phyloP scores from a whole-genome alignment of 2,329 filamentous ascomycete species.

The Dendrostoma leiphaemia region DNA sequence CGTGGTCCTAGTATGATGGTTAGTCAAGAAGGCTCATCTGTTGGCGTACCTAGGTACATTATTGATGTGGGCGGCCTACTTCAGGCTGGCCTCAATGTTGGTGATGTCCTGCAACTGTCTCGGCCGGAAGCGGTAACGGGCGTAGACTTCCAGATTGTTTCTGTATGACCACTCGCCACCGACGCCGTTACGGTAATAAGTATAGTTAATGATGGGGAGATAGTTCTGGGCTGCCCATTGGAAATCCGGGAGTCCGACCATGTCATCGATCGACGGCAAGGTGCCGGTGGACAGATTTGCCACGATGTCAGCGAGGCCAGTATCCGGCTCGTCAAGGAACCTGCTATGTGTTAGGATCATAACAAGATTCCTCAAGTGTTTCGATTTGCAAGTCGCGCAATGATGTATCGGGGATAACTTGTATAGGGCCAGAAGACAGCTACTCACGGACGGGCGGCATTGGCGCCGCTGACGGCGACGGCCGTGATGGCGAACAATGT shows the following conservation, averaged over 20 bases:
- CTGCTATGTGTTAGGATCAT: no score
- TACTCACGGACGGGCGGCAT: no score
- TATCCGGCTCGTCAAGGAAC: no score
- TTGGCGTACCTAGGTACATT: no score
- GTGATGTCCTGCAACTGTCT: conserved; percentile 50
- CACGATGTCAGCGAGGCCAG: conserved; percentile 40
- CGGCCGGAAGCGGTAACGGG: conserved; percentile 46
- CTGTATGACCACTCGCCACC: conserved; percentile 55
- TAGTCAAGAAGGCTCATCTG: conserved; percentile 4
- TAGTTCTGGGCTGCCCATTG: conserved; percentile 49
- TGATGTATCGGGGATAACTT: no score
- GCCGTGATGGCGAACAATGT: no score
- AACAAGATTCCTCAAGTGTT: no score
- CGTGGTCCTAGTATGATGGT: conserved; percentile 35
- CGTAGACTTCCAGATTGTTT: conserved; percentile 55
- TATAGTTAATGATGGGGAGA: conserved; percentile 46
- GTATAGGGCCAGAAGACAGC: no score
- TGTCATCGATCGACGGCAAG: conserved; percentile 41
- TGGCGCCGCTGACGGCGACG: no score
- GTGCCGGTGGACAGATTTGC: conserved; percentile 31
- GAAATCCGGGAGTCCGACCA: conserved; percentile 53
- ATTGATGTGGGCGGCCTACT: conserved; percentile 25
- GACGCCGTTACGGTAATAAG: conserved; percentile 57
- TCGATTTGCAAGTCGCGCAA: no score
- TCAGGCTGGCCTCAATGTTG: conserved; percentile 37